Base-by-base conservation (phyloP, 148 eudicot genomes). In the Rhododendron griersonianum region DNA sequence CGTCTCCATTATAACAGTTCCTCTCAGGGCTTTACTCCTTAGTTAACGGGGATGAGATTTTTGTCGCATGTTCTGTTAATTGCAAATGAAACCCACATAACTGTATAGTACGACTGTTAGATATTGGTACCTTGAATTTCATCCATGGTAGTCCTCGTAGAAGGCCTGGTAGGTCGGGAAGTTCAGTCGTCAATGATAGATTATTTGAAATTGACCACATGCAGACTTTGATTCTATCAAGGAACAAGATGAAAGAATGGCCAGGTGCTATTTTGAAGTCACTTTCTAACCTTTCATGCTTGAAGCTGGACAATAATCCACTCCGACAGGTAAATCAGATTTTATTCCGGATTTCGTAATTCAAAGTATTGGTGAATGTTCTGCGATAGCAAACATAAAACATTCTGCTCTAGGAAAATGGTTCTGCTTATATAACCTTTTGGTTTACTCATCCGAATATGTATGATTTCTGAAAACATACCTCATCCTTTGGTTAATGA, bases 161-260 rank as follows among this genome's bases (percentile, higher is more conserved):
- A 14, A 7, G 76, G 44, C 11, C 14, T 55, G 83, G 41, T 61
- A 23, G 35, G 28, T 75, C 11, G 3, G 50, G 37, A 48, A 77
- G 23, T 82, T 73, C n/a, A 35, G 87, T 19, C 3, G 55, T 33
- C 37, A 33, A 78, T 14, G 51, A 63, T 23, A 48, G 63, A 69
- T 82, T 77, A 37, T 18, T 84, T 80, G 28, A 80, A 78, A 57
- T 78, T 57, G 19, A 67, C 81, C 1, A 82, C 85, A 23, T 93
- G 91, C 95, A 97, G 99, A 93, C 90, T 84, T 88, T 97, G 88
- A 93, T 94, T 84, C 90, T 97, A 89, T 95, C 99, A 65, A 94
- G 89, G 91, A 97, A 97, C 93, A 95, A 94, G 92, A 92, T 97
- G n/a, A 95, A 90, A 89, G 95, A 88, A 84, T 97, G 99, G 99